These are phyloP conservation scores for Phytopythium cucurbitacearum DNA, from an alignment of 352 stramenopile genomes.

Conservation along the genomic window DNA sequence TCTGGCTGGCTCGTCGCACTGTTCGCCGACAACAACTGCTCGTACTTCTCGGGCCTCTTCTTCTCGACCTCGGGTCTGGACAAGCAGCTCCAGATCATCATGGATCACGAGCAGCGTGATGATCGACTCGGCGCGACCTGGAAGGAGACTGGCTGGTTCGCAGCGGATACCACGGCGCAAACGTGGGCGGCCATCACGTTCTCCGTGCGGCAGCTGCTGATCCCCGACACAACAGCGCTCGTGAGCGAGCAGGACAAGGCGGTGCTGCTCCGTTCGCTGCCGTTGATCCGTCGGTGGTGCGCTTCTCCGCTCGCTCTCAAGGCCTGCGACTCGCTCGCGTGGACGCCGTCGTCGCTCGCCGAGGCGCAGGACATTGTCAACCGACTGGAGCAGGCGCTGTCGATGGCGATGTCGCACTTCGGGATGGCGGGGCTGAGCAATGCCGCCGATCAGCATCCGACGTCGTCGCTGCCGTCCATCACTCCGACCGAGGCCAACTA, in stretches of 20 bases:
- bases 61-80: constrained; percentile 43
- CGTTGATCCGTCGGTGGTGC: constrained; percentile 54
- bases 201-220: constrained; percentile 54
- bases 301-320: constrained; percentile 26
- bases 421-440: not conserved
- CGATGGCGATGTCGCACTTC: constrained; percentile 1
- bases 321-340: constrained; percentile 27
- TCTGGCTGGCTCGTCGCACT: constrained; percentile 72
- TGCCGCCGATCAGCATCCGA: constrained; percentile 13
- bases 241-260: constrained; percentile 48
- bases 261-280: constrained; percentile 39
- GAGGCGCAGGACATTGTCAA: constrained; percentile 54
- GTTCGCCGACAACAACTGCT: constrained; percentile 44
- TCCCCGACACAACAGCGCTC: constrained; percentile 23
- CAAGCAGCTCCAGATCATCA: constrained; percentile 33
- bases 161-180: constrained; percentile 24
- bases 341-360: constrained; percentile 40
- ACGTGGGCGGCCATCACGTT: constrained; percentile 53
- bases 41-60: constrained; percentile 59
- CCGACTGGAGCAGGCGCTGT: constrained; percentile 52
- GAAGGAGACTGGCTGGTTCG: constrained; percentile 31
- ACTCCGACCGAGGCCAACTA: constrained; percentile 29
- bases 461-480: constrained; percentile 22
- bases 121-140: constrained; percentile 24
- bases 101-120: constrained; percentile 36